Conservation (phyloP, 306 rosid species). For the Purshia tridentata region DNA sequence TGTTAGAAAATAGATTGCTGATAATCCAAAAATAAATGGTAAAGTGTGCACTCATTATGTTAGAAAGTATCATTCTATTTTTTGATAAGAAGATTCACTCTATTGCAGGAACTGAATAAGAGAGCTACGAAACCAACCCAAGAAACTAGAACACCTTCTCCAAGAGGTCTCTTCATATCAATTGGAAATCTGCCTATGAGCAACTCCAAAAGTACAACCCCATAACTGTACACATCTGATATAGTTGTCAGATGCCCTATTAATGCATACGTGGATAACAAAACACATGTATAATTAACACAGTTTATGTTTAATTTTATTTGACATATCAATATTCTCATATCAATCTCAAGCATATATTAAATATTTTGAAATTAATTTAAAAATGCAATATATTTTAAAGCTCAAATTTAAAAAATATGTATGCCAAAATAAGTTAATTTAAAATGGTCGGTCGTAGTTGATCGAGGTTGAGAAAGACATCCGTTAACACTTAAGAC, state of each 20-base stretch:
- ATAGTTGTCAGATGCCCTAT: slow-evolving; percentile 94
- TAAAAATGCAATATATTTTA: too few relatives aligned
- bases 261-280: slow-evolving; percentile 74
- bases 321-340: neutral
- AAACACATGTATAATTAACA: slow-evolving; percentile 11
- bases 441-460: too few relatives aligned
- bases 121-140: slow-evolving; percentile 59
- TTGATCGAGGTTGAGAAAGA: too few relatives aligned
- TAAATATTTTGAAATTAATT: too few relatives aligned
- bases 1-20: neutral
- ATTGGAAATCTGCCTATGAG: slow-evolving; percentile 91
- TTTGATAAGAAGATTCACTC: neutral
- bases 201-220: slow-evolving; percentile 90
- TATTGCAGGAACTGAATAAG: neutral
- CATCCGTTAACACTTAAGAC: too few relatives aligned
- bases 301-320: slow-evolving; percentile 2
- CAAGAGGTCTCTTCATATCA: slow-evolving; percentile 87
- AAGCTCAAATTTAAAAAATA: too few relatives aligned
- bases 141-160: slow-evolving; percentile 90
- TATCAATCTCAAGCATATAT: too few relatives aligned
- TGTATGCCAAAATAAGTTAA: too few relatives aligned
- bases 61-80: neutral
- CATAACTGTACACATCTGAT: slow-evolving; percentile 92
- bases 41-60: neutral
- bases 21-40: neutral